phyloP scores from a whole-genome alignment of 1,284 basidiomycete species.

The Apiotrichum sp. region DNA sequence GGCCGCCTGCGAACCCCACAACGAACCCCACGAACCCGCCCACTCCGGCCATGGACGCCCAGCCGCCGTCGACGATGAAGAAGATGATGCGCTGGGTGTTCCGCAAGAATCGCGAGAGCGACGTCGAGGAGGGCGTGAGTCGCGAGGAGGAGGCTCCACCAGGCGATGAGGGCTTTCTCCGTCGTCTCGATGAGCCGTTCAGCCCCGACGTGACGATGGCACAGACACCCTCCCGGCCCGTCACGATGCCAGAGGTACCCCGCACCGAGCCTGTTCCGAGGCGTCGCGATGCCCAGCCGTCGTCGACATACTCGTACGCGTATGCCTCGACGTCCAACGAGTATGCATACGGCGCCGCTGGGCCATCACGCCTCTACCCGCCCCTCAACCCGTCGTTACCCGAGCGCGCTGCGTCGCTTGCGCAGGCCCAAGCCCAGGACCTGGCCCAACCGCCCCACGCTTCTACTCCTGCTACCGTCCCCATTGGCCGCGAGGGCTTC shows the following conservation, averaged over 20 bases:
- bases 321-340: not conserved
- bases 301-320: not conserved
- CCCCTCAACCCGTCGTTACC: conserved; percentile 8
- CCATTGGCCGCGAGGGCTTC: not conserved
- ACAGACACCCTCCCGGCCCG: conserved; percentile 8
- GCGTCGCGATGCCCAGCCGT: too few species aligned
- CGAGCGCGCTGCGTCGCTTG: conserved; percentile 1
- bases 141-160: too few species aligned
- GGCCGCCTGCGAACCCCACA: too few species aligned
- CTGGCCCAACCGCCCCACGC: too few species aligned
- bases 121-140: not conserved
- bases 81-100: conserved; percentile 7
- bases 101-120: not conserved
- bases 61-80: conserved; percentile 9
- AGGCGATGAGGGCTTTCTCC: not conserved
- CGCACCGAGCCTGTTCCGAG: too few species aligned
- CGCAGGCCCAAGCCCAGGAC: not conserved
- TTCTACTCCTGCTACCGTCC: not conserved
- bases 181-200: conserved; percentile 6
- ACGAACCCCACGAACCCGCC: too few species aligned
- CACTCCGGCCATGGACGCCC: not conserved
- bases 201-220: conserved; percentile 11
- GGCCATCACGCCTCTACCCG: not conserved
- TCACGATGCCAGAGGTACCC: not conserved
- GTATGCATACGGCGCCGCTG: conserved; percentile 4